These are phyloP conservation scores for Platanus orientalis DNA, from an alignment of 164 flowering plant species.

Conservation along the genomic window DNA sequence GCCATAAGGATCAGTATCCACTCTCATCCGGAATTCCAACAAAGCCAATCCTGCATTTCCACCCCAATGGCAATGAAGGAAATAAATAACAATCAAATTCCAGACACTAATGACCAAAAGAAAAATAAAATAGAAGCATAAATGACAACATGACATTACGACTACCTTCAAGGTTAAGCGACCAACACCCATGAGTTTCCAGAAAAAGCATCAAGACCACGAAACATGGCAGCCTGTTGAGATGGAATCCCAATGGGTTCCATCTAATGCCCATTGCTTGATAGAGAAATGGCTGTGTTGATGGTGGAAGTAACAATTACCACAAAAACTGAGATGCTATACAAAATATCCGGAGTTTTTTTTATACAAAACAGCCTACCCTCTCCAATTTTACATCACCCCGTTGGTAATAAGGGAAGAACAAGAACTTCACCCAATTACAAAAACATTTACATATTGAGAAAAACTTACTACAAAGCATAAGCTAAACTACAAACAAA, in stretches of 20 bases:
- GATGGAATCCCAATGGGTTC: conserved; percentile 38
- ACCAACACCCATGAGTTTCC: conserved; percentile 27
- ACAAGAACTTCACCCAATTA: no score
- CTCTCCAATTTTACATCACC: background rate
- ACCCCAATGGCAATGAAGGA: conserved; percentile 7
- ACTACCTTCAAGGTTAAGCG: conserved; percentile 69
- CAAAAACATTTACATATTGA: background rate
- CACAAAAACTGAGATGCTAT: background rate
- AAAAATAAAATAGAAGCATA: background rate
- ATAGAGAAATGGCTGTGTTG: background rate
- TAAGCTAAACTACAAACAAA: conserved; percentile 19
- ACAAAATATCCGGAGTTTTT: no score
- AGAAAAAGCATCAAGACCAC: conserved; percentile 30
- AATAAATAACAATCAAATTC: background rate
- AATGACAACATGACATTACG: background rate
- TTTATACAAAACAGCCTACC: background rate
- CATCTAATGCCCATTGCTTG: conserved; percentile 67
- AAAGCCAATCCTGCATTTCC: conserved; percentile 57
- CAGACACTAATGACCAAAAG: background rate
- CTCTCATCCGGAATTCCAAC: conserved; percentile 52
- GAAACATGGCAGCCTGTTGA: conserved; percentile 21
- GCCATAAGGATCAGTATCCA: conserved; percentile 58
- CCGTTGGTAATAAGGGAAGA: background rate
- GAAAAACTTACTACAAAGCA: background rate
- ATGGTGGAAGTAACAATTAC: background rate